A percentile compares a stretch with the other conserved stretches of the same genome.
Conservation (phyloP, 2,329 filamentous ascomycete genomes). For the Colletotrichum sansevieriae region DNA sequence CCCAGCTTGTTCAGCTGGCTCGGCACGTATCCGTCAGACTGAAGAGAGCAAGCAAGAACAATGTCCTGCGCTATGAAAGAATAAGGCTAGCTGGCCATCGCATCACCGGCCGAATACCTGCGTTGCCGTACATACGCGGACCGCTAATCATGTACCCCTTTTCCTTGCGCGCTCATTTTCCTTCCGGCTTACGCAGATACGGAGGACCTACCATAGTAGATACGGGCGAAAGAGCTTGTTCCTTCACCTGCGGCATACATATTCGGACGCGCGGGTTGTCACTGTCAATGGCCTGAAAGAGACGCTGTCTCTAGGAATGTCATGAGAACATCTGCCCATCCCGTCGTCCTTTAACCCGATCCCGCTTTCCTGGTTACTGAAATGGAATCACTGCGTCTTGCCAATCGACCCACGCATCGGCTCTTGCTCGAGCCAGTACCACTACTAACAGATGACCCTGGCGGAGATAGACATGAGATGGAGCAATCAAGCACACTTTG, state of each 20-base stretch:
- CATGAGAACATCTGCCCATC: conserved; percentile 25
- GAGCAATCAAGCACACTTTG: neutral
- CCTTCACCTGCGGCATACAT: conserved; percentile 16
- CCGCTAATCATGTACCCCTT: conserved; percentile 31
- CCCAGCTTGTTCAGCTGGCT: conserved; percentile 3
- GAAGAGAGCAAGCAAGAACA: too few species aligned
- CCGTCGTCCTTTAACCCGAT: conserved; percentile 14
- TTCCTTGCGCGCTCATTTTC: conserved; percentile 33
- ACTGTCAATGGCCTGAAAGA: conserved; percentile 5
- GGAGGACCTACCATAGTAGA: neutral
- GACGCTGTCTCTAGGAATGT: conserved; percentile 5
- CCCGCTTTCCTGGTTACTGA: conserved; percentile 17
- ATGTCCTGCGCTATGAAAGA: conserved; percentile 13
- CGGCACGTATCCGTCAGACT: conserved; percentile 24
- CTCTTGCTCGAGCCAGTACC: conserved; percentile 7
- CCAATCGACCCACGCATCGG: conserved; percentile 23
- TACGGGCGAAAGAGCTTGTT: neutral
- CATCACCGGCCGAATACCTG: conserved; percentile 28
- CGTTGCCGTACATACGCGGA: conserved; percentile 27
- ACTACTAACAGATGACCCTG: conserved; percentile 20
- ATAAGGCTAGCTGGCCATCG: conserved; percentile 16
- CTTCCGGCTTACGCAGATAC: neutral
- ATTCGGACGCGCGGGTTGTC: neutral
- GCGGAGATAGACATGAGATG: conserved; percentile 17
- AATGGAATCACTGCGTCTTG: conserved; percentile 35